A percentile compares a stretch with the other conserved stretches of the same genome.
These are phyloP conservation scores for Antitrichia curtipendula DNA, from an alignment of 225 moss, liverwort and hornwort species.

Conservation along the genomic window DNA sequence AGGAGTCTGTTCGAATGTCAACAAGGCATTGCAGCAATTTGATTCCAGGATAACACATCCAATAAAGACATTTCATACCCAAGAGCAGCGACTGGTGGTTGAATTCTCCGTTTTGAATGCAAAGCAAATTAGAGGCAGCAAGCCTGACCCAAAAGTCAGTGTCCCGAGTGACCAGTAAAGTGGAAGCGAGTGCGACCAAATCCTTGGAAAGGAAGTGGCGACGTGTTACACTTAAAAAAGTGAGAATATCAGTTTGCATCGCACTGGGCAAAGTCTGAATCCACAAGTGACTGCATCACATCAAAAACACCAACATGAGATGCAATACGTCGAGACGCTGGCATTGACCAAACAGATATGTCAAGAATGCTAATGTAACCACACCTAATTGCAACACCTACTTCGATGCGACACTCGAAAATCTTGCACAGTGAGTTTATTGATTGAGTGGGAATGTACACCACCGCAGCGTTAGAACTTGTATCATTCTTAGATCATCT, in stretches of 20 bases:
- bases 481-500: too few species aligned
- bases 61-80: background rate
- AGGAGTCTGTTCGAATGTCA: background rate
- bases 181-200: constrained; percentile 45
- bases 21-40: background rate
- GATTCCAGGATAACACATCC: background rate
- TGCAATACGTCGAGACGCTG: background rate
- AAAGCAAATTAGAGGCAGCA: constrained; percentile 45
- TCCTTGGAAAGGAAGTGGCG: constrained; percentile 47
- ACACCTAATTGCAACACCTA: background rate
- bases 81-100: background rate
- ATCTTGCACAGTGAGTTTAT: background rate
- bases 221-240: constrained; percentile 47
- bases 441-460: background rate
- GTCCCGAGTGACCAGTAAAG: constrained; percentile 20
- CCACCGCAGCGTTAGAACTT: background rate
- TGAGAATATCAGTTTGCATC: constrained; percentile 50
- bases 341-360: background rate
- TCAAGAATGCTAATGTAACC: background rate
- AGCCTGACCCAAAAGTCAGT: constrained; percentile 55
- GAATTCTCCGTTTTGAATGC: background rate
- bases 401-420: background rate
- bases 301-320: background rate
- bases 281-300: constrained; percentile 59
- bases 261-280: constrained; percentile 60